Evolutionary conservation across 495 filamentous ascomycete species (phyloP), one percentile per base, ranked within the genome.

Genomic region (Barbatosphaeria neglecta): DNA sequence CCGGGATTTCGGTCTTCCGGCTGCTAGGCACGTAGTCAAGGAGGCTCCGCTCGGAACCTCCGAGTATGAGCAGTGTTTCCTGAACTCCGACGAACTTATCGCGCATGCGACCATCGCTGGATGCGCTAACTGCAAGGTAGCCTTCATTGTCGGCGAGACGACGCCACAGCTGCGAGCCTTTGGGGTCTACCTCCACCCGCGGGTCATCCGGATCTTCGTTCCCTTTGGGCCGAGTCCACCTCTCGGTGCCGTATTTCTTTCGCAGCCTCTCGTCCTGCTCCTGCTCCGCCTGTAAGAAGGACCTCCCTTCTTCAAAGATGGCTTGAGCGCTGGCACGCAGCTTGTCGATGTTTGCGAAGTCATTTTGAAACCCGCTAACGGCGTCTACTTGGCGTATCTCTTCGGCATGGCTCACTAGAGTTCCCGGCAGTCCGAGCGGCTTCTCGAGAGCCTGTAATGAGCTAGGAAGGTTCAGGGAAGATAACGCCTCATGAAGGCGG

Each of bases 381-480:
- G 90, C 90, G 57, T 93, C 87, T 53, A 88, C 86, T 58, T 97
- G 90, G n/a, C 86, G 76, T 43, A 98, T 82, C 56, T 97, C 92
- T 54, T 98, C 93, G 8, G 92, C 92, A 56, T 96, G 92, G 10
- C 89, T 82, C 8, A 86, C 75, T 3, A 98, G 64, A 0, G 76
- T 82, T 6, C 85, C 84, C 1, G 92, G 92, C n/a, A 98, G 65
- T 0, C 92, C 92, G 0, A 98, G 75, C 0, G 92, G 90, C 56
- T 95, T 98, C 53, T 98, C 92, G 0, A 98, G 72, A 0, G 93
- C 92, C 59, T 97, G 93, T 3, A 98, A 65, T 1, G 90, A 95
- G 2, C 92, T 92, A 0, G 92, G 92, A 0, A 98, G 76, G 51
- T 95, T 95, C 13, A 97, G 67, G 9, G 83, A 86, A 27, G 84